Evolutionary conservation across 352 stramenopile species (phyloP), one percentile per base, ranked within the genome.

Genomic region (Phytopythium sindhum): DNA sequence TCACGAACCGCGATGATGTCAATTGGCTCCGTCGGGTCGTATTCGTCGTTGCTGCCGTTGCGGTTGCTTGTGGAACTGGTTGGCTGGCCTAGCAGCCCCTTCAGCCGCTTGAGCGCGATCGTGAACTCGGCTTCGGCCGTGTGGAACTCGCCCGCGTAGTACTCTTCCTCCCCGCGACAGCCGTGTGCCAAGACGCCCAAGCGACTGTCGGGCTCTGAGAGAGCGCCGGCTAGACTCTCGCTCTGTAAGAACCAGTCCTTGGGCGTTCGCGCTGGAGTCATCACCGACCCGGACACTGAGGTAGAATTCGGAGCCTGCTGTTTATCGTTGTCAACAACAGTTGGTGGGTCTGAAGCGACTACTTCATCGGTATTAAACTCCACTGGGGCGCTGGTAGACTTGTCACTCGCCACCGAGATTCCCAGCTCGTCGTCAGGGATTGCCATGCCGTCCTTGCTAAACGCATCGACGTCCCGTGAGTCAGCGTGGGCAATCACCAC

Each of bases 131-230:
- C 60, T 55, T 78, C 72, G 23, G 77, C 75, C 4, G 68, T 69
- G 23, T 69, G 63, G 60, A 85, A 85, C 24, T 85, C 75, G 5
- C 75, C 68, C 1, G 62, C 54, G 44, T 75, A 73, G 28, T 80
- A 87, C 31, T 73, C 70, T 33, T 74, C 61, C 24, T 88, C 73
- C 11, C 75, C 77, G 12, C 68, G 77, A 48, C 70, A 73, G 29
- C 61, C 65, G 19, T 75, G 68, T 2, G 64, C 53, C 15, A 79
- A 39, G 8, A 79, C 39, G 23, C 62, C 50, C 28, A 82, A 52
- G 15, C 51, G 26, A 15, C 62, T 51, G 33, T 82, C 74, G 29
- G 63, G 66, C 19, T 63, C 48, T 17, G 66, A 42, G 2, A 77
- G 28, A 21, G 60, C 57, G 37, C 24, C 10, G 6, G 60, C 66